phyloP scores from a whole-genome alignment of 768 basidiomycete species.

The Naganishia onofrii region DNA sequence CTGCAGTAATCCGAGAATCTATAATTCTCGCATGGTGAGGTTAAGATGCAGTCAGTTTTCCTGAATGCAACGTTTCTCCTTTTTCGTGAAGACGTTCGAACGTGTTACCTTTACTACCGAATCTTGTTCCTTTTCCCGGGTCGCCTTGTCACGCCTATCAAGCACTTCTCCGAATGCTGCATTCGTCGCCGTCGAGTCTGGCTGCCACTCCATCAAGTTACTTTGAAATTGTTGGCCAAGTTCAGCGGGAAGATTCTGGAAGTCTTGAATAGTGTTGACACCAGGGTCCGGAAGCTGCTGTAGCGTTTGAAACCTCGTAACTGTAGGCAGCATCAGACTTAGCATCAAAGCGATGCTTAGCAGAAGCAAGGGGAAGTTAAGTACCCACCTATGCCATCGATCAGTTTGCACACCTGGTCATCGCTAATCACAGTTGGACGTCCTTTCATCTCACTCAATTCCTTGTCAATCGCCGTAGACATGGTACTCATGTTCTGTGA shows the following conservation, averaged over 20 bases:
- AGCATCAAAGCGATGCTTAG: neutral
- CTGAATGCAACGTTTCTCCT: neutral
- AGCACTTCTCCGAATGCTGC: neutral
- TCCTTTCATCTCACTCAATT: neutral
- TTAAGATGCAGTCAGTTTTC: neutral
- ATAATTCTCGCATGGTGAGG: too few species aligned
- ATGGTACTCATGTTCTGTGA: neutral
- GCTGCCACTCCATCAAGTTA: neutral
- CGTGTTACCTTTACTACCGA: neutral
- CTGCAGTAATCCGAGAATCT: neutral
- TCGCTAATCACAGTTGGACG: neutral
- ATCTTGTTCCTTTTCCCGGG: neutral
- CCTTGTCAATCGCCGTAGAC: neutral
- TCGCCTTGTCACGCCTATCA: neutral
- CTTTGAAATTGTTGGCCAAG: neutral
- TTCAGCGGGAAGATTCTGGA: neutral
- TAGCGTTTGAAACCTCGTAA: neutral
- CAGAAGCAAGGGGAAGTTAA: neutral
- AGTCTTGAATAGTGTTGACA: neutral
- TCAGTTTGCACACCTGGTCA: neutral
- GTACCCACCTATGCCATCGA: neutral
- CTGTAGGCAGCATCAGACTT: neutral
- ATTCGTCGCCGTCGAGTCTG: neutral
- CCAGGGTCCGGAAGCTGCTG: neutral
- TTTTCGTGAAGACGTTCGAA: neutral